A percentile compares a stretch with the other conserved stretches of the same genome.
These are phyloP conservation scores for Diaporthe citrichinensis DNA, from an alignment of 2,329 filamentous ascomycete genomes.

Conservation along the genomic window DNA sequence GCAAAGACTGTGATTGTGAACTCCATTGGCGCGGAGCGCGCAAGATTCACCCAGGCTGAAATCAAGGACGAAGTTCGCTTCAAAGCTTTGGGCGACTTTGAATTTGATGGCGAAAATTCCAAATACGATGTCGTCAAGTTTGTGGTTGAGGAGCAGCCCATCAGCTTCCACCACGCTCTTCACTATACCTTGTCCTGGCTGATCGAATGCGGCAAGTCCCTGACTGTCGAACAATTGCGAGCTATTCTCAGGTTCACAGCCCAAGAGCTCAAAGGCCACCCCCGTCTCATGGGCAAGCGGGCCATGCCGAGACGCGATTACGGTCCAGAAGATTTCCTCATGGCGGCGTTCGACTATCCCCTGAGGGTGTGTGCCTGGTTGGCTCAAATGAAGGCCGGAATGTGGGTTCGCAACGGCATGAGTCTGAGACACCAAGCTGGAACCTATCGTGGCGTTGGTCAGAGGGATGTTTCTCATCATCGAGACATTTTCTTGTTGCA, in stretches of 20 bases:
- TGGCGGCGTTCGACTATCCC: slow-evolving; percentile 93
- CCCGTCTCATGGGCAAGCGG: slow-evolving; percentile 72
- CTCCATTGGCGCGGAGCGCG: slow-evolving; percentile 89
- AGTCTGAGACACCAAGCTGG: slow-evolving; percentile 95
- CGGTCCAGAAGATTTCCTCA: slow-evolving; percentile 81
- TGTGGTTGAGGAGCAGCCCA: slow-evolving; percentile 87
- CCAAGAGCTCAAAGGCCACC: slow-evolving; percentile 76
- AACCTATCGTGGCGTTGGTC: slow-evolving; percentile 90
- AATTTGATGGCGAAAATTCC: slow-evolving; percentile 76
- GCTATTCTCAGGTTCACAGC: slow-evolving; percentile 80
- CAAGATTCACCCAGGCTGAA: slow-evolving; percentile 87
- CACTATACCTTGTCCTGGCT: slow-evolving; percentile 98
- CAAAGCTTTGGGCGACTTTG: slow-evolving; percentile 82
- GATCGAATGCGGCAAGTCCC: slow-evolving; percentile 86
- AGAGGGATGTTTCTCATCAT: slow-evolving; percentile 93
- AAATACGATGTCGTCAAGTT: slow-evolving; percentile 85
- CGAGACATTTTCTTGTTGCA: slow-evolving; percentile 95
- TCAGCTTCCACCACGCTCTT: slow-evolving; percentile 97
- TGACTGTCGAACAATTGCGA: slow-evolving; percentile 77
- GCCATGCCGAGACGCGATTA: slow-evolving; percentile 70
- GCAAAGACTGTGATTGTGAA: slow-evolving; percentile 90
- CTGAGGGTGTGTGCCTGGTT: slow-evolving; percentile 95
- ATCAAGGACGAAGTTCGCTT: slow-evolving; percentile 89
- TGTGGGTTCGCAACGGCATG: slow-evolving; percentile 99
- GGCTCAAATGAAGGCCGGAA: slow-evolving; percentile 96